Evolutionary conservation across 164 flowering plant genomes (phyloP).

Genomic region (Nymphaea thermarum): DNA sequence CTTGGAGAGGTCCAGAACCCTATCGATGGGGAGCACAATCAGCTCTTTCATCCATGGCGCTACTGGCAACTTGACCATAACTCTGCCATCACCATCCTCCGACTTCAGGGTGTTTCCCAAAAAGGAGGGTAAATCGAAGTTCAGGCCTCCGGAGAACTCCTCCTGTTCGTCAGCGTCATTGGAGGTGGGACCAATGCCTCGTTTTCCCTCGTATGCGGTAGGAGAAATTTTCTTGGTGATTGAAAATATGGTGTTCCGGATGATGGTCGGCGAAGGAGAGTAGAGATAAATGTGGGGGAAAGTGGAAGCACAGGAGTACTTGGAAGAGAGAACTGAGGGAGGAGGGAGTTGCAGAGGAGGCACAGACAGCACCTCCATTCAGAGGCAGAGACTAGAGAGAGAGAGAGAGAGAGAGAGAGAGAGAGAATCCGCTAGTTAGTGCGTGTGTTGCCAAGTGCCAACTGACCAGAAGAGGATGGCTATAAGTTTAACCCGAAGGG

Average conservation of each 20-base stretch:
- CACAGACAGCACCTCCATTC: not conserved
- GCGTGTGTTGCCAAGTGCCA: too few relatives aligned
- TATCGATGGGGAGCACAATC: conserved; percentile 38
- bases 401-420: not conserved
- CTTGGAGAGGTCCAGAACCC: conserved; percentile 30
- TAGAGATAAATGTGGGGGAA: not conserved
- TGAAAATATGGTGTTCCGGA: not conserved
- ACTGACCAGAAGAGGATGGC: too few relatives aligned
- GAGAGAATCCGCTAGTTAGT: not conserved
- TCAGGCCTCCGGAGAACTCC: not conserved
- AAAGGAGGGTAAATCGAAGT: not conserved
- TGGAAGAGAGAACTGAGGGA: not conserved
- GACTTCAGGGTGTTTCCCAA: conserved; percentile 2
- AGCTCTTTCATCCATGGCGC: conserved; percentile 83
- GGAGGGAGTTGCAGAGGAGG: not conserved
- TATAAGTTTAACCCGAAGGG: too few relatives aligned
- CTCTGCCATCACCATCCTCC: not conserved
- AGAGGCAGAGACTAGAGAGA: not conserved
- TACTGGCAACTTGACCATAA: conserved; percentile 39
- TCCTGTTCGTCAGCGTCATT: not conserved
- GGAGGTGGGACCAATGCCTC: not conserved
- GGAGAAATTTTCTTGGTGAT: not conserved
- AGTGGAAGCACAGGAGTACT: not conserved
- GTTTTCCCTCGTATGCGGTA: not conserved
- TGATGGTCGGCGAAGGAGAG: not conserved